Evolutionary conservation across 2,329 filamentous ascomycete species (phyloP), one percentile per base, ranked within the genome.

Genomic region (Aspergillus versicolor): DNA sequence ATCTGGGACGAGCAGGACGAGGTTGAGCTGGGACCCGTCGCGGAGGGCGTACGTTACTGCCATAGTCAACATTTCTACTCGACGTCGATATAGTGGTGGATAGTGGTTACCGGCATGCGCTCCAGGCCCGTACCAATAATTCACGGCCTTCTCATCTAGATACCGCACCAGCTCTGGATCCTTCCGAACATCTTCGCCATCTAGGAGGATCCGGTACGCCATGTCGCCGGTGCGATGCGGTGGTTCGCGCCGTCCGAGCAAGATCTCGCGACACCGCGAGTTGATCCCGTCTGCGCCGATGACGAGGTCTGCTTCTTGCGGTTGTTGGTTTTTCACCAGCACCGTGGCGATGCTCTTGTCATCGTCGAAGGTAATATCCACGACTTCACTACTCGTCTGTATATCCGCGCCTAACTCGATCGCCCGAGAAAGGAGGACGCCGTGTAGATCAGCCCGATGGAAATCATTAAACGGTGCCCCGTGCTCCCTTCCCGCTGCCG

Each of bases 191-290:
- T 64, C 63, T n/a, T 65, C 53, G 0, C 60, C 65, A 12, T 69
- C 62, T 3, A 75, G 63, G 8, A 73, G 54, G 27, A 74, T 68
- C 3, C 73, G 67, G 65, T 75, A 75, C 11, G 72, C 72, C 21
- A 75, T 65, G 46, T 75, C 72, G 17, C 72, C 71, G 0, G 71
- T 73, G 30, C 67, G 69, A 13, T 60, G 57, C 2, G 67, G 67
- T 15, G 57, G 56, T 40, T 70, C 68, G 2, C 59, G 63, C n/a
- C 61, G 58, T 15, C 66, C 65, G 27, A 64, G 64, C 17, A 71
- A 51, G n/a, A 64, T 57, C 8, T 63, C 61, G 4, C 70, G 62
- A 24, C 60, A 55, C 24, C 56, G 47, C 2, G 69, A 72, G 38
- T 65, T 65, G 27, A 69, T 61, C 11, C 62, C 62, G 41, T 64